A percentile compares a stretch with the other conserved stretches of the same genome.
phyloP scores from a whole-genome alignment of 129 eudicot species.

The Cynara cardunculus region DNA sequence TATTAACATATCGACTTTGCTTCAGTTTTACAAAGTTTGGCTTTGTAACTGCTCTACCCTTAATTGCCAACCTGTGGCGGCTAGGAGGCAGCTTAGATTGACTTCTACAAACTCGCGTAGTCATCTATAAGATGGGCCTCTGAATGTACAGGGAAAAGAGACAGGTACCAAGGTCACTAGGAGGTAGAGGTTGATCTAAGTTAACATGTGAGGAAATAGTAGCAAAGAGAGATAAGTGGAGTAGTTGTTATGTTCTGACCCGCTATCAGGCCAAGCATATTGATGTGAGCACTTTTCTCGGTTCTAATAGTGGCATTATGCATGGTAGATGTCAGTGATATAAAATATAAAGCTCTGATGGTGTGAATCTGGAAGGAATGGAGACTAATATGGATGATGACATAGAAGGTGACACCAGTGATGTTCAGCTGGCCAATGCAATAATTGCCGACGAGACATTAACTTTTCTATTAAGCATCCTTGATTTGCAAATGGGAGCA shows the following conservation, averaged over 20 bases:
- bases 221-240: not conserved
- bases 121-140: not conserved
- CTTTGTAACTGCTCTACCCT: not conserved
- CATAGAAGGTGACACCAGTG: not conserved
- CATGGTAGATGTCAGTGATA: not conserved
- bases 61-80: not conserved
- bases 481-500: not conserved
- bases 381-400: not conserved
- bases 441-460: not conserved
- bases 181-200: not conserved
- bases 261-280: slow-evolving; percentile 25
- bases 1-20: not conserved
- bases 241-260: slow-evolving; percentile 16
- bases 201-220: not conserved
- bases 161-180: not conserved
- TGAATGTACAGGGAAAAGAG: not conserved
- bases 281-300: slow-evolving; percentile 4
- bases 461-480: not conserved
- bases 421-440: not conserved
- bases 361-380: not conserved
- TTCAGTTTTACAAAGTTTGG: not conserved
- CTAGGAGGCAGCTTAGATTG: not conserved
- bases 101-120: not conserved
- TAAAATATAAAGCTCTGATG: not conserved
- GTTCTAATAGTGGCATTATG: not conserved